Conservation (phyloP, 495 filamentous ascomycete species). For the Daldinia caldariorum region DNA sequence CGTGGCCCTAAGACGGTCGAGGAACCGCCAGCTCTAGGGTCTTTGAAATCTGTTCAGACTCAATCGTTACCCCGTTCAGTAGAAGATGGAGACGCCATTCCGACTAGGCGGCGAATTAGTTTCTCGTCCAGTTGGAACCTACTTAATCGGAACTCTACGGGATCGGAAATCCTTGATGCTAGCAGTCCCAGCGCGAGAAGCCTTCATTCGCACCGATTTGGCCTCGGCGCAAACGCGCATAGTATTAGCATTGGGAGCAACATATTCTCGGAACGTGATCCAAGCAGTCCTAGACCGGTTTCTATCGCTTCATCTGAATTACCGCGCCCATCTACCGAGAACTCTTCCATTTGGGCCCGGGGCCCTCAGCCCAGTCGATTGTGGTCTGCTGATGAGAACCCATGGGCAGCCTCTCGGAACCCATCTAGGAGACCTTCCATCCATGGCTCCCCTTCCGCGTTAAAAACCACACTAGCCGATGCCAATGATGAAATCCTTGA, state of each 20-base stretch:
- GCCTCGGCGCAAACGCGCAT: conserved; percentile 72
- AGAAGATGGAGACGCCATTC: conserved; percentile 57
- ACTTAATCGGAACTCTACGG: conserved; percentile 64
- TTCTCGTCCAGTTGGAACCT: conserved; percentile 63
- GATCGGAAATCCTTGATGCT: conserved; percentile 52
- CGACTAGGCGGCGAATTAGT: conserved; percentile 60
- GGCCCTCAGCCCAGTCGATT: conserved; percentile 51
- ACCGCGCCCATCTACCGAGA: conserved; percentile 83
- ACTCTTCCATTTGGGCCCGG: conserved; percentile 62
- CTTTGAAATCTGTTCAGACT: conserved; percentile 78
- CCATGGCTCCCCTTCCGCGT: conserved; percentile 59
- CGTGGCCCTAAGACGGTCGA: conserved; percentile 76
- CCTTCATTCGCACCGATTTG: conserved; percentile 60
- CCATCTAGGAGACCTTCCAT: conserved; percentile 59
- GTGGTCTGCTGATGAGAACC: conserved; percentile 55
- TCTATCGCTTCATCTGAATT: conserved; percentile 84
- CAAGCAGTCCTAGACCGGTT: conserved; percentile 76
- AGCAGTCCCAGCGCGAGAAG: conserved; percentile 48
- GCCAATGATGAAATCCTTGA: conserved; percentile 62
- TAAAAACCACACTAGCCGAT: conserved; percentile 61
- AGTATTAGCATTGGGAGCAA: conserved; percentile 73
- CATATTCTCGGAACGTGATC: conserved; percentile 72
- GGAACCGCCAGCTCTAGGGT: conserved; percentile 75
- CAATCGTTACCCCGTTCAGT: conserved; percentile 76
- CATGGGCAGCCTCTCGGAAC: conserved; percentile 55